Percentiles rank a stretch among this genome's conserved stretches.
phyloP scores from a whole-genome alignment of 2,329 filamentous ascomycete genomes.

The Claviceps maximensis region DNA sequence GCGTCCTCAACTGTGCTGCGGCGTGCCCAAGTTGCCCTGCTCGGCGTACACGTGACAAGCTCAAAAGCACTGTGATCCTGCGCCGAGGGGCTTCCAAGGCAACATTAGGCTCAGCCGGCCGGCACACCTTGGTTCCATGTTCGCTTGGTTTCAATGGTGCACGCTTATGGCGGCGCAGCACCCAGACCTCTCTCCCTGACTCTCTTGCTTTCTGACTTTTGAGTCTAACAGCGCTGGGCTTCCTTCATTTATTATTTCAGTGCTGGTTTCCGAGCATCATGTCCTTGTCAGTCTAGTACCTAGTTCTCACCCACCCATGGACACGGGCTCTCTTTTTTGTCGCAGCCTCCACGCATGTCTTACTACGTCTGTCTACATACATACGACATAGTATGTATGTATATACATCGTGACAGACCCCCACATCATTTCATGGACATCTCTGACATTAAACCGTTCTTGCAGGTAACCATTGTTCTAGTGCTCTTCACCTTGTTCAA shows the following conservation, averaged over 20 bases:
- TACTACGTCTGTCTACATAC: background rate
- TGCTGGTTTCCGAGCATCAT: background rate
- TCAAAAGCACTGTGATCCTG: background rate
- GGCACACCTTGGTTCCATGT: background rate
- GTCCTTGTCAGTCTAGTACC: background rate
- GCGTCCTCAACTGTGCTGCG: background rate
- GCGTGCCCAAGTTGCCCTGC: background rate
- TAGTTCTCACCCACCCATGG: background rate
- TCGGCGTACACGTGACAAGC: background rate
- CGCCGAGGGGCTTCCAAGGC: background rate
- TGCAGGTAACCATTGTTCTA: background rate
- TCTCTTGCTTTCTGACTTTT: too few species aligned
- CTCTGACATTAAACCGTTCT: background rate
- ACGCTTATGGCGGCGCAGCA: slow-evolving; percentile 1
- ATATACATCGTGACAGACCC: slow-evolving; percentile 2
- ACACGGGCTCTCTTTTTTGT: background rate
- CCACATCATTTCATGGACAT: background rate
- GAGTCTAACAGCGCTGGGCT: background rate
- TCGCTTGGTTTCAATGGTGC: background rate
- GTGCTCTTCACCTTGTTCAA: background rate
- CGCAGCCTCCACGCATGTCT: background rate
- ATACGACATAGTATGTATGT: too few species aligned
- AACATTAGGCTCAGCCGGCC: background rate
- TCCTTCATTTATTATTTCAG: background rate
- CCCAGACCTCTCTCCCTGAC: background rate